These are phyloP conservation scores for Amylostereum areolatum DNA, from an alignment of 1,284 basidiomycete species.

Conservation along the genomic window DNA sequence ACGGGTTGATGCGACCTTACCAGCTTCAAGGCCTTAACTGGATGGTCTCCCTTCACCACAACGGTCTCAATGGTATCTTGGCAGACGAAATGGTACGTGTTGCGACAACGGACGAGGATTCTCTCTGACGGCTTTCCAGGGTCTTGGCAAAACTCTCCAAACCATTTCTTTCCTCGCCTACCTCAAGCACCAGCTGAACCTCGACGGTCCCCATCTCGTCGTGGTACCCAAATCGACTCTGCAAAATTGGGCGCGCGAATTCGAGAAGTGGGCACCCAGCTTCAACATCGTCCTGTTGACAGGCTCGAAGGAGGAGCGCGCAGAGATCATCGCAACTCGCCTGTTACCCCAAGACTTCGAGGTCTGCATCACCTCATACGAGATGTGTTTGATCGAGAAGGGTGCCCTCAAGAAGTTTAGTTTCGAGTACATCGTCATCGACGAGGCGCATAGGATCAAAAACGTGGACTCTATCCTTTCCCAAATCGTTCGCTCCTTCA, in stretches of 20 bases:
- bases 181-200: slow-evolving; percentile 80
- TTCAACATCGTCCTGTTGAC: slow-evolving; percentile 81
- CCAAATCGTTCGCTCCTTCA: slow-evolving; percentile 92
- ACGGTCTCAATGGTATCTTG: slow-evolving; percentile 89
- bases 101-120: background rate
- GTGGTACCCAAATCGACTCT: slow-evolving; percentile 98
- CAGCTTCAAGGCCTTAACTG: slow-evolving; percentile 96
- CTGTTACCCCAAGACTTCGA: slow-evolving; percentile 91
- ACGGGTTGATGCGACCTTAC: slow-evolving; percentile 89
- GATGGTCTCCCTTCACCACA: slow-evolving; percentile 93
- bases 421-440: slow-evolving; percentile 98
- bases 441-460: slow-evolving; percentile 99
- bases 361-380: slow-evolving; percentile 95
- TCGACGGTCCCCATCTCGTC: slow-evolving; percentile 84
- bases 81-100: slow-evolving; percentile 86
- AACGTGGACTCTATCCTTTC: slow-evolving; percentile 96
- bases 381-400: slow-evolving; percentile 96
- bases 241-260: slow-evolving; percentile 96
- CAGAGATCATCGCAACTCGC: slow-evolving; percentile 71
- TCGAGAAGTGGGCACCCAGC: slow-evolving; percentile 89
- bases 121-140: slow-evolving; percentile 40
- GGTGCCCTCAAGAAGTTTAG: slow-evolving; percentile 88
- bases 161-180: slow-evolving; percentile 98
- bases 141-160: slow-evolving; percentile 96
- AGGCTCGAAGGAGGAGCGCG: slow-evolving; percentile 87